A percentile compares a stretch with the other conserved stretches of the same genome.
Evolutionary conservation across 2,329 filamentous ascomycete genomes (phyloP).

Genomic region (Onygenales sp.): DNA sequence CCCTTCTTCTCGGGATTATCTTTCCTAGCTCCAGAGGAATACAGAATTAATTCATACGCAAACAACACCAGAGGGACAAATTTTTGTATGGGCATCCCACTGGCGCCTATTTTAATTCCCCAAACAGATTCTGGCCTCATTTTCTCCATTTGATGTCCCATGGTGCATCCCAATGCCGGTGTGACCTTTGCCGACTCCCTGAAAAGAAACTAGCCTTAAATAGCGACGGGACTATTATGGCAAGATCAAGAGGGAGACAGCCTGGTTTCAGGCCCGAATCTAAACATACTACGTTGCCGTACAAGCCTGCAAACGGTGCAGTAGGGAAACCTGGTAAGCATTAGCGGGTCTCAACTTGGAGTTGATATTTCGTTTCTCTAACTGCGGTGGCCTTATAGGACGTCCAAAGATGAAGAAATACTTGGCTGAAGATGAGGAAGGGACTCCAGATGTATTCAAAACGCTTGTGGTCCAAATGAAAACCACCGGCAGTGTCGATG

Average conservation of each 20-base stretch:
- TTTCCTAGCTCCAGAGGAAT: neutral
- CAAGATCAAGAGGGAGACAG: neutral
- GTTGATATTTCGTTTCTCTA: neutral
- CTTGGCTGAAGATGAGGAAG: constrained; percentile 38
- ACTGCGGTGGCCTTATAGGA: neutral
- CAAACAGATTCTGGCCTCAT: constrained; percentile 46
- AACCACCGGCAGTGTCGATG: constrained; percentile 30
- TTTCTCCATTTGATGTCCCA: constrained; percentile 48
- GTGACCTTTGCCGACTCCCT: constrained; percentile 36
- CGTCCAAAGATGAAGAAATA: constrained; percentile 6
- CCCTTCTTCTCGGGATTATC: neutral
- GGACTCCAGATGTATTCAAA: constrained; percentile 45
- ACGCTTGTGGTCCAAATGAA: constrained; percentile 41
- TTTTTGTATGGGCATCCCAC: constrained; percentile 50
- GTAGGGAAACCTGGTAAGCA: neutral
- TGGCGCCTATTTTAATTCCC: constrained; percentile 43
- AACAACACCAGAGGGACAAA: constrained; percentile 37
- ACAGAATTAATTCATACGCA: neutral
- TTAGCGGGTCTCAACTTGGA: neutral
- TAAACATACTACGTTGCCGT: neutral
- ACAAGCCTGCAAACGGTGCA: neutral
- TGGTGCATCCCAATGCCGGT: constrained; percentile 37
- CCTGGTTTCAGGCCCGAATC: neutral
- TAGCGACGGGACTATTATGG: constrained; percentile 3
- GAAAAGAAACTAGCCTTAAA: constrained; percentile 8